Percentiles rank a stretch among this genome's conserved stretches.
These are phyloP conservation scores for Hygrocybe coccinea DNA, from an alignment of 768 basidiomycete species.

Conservation along the genomic window DNA sequence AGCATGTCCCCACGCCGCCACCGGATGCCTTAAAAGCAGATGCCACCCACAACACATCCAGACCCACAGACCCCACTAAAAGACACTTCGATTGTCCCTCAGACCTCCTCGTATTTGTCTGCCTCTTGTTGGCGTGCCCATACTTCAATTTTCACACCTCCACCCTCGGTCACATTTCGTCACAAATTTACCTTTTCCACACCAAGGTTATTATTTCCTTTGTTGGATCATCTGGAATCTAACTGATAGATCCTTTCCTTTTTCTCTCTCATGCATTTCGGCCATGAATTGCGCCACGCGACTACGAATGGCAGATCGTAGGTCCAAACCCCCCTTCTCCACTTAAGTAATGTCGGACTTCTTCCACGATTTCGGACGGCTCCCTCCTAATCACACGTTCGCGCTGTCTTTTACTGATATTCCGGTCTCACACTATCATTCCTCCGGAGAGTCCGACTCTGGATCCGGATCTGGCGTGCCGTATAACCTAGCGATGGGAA, in stretches of 20 bases:
- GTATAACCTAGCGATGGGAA: no score
- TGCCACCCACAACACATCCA: neutral
- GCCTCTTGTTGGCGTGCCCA: neutral
- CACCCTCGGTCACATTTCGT: no score
- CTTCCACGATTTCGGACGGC: neutral
- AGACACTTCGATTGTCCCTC: neutral
- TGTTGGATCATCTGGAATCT: no score
- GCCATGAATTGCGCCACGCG: no score
- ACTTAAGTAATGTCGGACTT: no score
- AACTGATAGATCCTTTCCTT: no score
- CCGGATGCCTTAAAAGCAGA: neutral
- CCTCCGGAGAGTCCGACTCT: neutral
- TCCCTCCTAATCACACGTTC: neutral
- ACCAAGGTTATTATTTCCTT: no score
- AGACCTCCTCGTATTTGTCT: neutral
- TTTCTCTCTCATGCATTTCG: no score
- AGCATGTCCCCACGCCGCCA: neutral
- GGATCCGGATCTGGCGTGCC: neutral
- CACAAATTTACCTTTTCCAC: no score
- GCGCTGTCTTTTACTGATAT: no score
- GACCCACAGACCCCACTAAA: neutral
- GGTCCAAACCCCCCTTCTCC: no score
- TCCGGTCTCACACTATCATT: neutral
- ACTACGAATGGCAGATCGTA: no score
- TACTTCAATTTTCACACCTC: neutral